A percentile compares a stretch with the other conserved stretches of the same genome.
phyloP scores from a whole-genome alignment of 208 protist genomes.

The Trypanosomatidae sp. region DNA sequence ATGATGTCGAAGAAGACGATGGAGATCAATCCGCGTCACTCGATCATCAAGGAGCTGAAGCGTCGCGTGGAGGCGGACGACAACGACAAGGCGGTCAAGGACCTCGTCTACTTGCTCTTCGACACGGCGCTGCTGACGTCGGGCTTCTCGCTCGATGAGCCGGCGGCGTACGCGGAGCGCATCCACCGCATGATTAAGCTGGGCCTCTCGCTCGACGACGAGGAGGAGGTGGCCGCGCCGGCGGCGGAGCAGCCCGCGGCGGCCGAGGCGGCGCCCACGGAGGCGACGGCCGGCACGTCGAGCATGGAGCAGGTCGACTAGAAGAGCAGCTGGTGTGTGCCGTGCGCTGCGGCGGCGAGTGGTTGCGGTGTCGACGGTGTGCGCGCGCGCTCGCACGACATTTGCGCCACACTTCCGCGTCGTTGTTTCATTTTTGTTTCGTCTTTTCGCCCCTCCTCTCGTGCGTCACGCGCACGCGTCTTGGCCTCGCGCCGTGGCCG shows the following conservation, averaged over 20 bases:
- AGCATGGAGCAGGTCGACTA: conserved; percentile 95
- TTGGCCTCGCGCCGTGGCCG: too few relatives aligned
- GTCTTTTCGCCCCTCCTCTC: background rate
- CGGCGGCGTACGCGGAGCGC: conserved; percentile 85
- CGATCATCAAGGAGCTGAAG: conserved; percentile 93
- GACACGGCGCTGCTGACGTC: conserved; percentile 97
- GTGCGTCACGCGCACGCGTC: background rate
- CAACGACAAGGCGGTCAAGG: conserved; percentile 96
- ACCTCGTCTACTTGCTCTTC: conserved; percentile 96
- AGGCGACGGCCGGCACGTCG: conserved; percentile 50
- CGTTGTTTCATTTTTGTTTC: background rate
- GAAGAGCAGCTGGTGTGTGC: background rate
- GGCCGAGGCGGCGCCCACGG: conserved; percentile 19
- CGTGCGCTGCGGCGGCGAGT: too few relatives aligned
- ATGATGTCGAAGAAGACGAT: conserved; percentile 99
- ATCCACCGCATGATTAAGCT: conserved; percentile 99
- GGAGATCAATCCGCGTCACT: conserved; percentile 97
- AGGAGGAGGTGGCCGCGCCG: conserved; percentile 22
- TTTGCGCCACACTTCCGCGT: background rate
- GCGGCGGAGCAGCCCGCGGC: conserved; percentile 11
- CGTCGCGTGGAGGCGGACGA: conserved; percentile 88
- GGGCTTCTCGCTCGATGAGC: conserved; percentile 97
- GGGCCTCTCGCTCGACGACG: conserved; percentile 90
- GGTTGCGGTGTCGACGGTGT: too few relatives aligned
- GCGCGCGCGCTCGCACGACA: background rate